These are phyloP conservation scores for Epichloe baconii DNA, from an alignment of 2,329 filamentous ascomycete species.

Conservation along the genomic window DNA sequence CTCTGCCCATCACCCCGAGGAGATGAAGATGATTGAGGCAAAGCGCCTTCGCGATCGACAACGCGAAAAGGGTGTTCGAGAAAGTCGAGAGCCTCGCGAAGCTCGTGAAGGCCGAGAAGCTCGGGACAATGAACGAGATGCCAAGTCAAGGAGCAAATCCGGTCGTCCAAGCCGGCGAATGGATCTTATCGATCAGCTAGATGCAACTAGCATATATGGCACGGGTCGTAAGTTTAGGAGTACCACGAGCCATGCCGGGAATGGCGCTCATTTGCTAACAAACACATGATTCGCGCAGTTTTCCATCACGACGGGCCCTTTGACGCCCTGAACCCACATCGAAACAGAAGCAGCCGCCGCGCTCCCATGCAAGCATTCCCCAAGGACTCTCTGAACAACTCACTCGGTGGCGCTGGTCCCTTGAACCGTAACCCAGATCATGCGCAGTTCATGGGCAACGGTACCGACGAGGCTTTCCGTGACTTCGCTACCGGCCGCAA, in stretches of 20 bases:
- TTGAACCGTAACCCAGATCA: slow-evolving; percentile 72
- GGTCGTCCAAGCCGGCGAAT: slow-evolving; percentile 41
- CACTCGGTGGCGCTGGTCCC: slow-evolving; percentile 75
- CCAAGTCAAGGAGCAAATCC: slow-evolving; percentile 33
- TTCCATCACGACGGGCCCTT: slow-evolving; percentile 98
- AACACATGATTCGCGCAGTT: slow-evolving; percentile 38
- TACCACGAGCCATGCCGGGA: background rate
- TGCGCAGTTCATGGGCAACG: slow-evolving; percentile 70
- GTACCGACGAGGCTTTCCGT: slow-evolving; percentile 70
- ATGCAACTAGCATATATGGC: slow-evolving; percentile 92
- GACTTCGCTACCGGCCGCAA: slow-evolving; percentile 50
- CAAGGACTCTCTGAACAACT: slow-evolving; percentile 84
- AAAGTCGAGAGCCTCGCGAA: slow-evolving; percentile 9
- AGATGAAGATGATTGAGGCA: slow-evolving; percentile 25
- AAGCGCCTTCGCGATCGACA: slow-evolving; percentile 15
- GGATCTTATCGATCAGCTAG: slow-evolving; percentile 91
- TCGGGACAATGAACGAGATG: slow-evolving; percentile 22
- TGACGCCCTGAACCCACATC: slow-evolving; percentile 88
- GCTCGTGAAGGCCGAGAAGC: slow-evolving; percentile 30
- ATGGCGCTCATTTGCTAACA: background rate
- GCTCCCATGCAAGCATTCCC: slow-evolving; percentile 97
- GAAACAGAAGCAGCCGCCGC: slow-evolving; percentile 70
- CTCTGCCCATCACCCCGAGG: slow-evolving; percentile 46
- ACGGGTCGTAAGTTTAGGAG: slow-evolving; percentile 57
- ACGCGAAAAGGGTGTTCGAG: slow-evolving; percentile 10